Base-by-base conservation (phyloP, 2,329 filamentous ascomycete species). In the Fusarium piperis region DNA sequence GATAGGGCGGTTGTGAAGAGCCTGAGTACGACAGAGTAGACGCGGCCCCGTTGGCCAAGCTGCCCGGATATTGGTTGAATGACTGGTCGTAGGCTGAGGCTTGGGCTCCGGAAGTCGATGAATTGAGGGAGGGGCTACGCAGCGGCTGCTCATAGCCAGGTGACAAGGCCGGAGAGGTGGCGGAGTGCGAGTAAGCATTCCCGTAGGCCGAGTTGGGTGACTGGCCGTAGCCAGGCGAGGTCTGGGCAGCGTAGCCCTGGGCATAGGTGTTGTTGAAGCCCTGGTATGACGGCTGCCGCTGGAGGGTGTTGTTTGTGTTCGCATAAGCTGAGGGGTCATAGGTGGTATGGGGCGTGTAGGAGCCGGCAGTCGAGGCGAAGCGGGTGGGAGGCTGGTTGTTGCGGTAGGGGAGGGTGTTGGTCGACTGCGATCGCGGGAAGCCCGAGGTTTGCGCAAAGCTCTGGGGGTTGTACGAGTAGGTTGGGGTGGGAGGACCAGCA, bases 401-500 rank as follows among this genome's bases (percentile, higher is more conserved):
- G 63, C 84, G 86, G 70, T 87, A 86, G 12, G 87, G 85, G 30
- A 87, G 74, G 44, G 82, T 81, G n/a, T 84, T 84, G 26, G 85
- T 85, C 18, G 88, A 88, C 65, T 87, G 87, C 35, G 87, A 84
- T 61, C 87, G 84, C 62, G 76, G 74, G 57, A 79, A 81, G 57
- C 64, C 67, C 9, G 76, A 73, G 6, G 78, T 70, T 64, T 76
- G 79, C 64, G 82, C 83, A 78, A 89, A 95, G 38, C 86, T 84
- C 78, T 92, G 88, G 2, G 93, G 93, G 77, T 95, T 95, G 81
- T 95, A 95, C 46, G 88, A 80, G 55, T 84, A 83, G 28, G 83
- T 82, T 16, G 85, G 81, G 9, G 85, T 83, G 23, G 85, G 80
- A 70, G 86, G 81, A 67, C 44, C 44, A 51, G 84, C 76, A 64